These are phyloP conservation scores for Globisporangium echinulatum DNA, from an alignment of 352 stramenopile species.

Conservation along the genomic window DNA sequence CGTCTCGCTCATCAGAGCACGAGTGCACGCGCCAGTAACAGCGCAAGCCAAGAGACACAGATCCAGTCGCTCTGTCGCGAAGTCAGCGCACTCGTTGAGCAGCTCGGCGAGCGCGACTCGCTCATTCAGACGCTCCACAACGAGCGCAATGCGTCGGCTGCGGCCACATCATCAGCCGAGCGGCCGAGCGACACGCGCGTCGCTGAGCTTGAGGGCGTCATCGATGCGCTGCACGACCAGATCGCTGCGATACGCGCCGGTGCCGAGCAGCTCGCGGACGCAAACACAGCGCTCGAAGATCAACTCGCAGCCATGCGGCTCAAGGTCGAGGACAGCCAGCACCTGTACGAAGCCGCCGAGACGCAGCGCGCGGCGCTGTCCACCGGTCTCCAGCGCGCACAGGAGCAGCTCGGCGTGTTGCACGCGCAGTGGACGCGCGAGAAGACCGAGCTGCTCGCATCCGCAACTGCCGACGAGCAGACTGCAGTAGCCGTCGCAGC, in stretches of 20 bases:
- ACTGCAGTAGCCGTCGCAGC: slow-evolving; percentile 19
- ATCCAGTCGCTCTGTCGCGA: slow-evolving; percentile 54
- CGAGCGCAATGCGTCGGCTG: slow-evolving; percentile 23
- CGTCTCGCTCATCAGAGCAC: slow-evolving; percentile 34
- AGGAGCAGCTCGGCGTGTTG: slow-evolving; percentile 44
- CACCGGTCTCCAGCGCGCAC: slow-evolving; percentile 34
- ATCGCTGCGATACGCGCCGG: slow-evolving; percentile 1
- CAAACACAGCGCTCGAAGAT: slow-evolving; percentile 14
- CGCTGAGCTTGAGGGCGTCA: slow-evolving; percentile 10
- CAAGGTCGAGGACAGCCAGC: slow-evolving; percentile 38
- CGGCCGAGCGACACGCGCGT: slow-evolving; percentile 10
- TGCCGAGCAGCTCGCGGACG: slow-evolving; percentile 2
- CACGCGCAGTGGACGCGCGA: slow-evolving; percentile 59
- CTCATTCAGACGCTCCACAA: slow-evolving; percentile 51
- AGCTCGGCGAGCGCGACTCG: slow-evolving; percentile 48
- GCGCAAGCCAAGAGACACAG: slow-evolving; percentile 39
- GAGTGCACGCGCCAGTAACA: slow-evolving; percentile 13
- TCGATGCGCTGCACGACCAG: slow-evolving; percentile 8
- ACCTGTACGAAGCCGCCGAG: slow-evolving; percentile 36
- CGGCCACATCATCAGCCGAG: neutral
- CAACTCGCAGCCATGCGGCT: slow-evolving; percentile 19
- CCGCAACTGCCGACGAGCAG: slow-evolving; percentile 27
- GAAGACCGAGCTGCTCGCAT: slow-evolving; percentile 37
- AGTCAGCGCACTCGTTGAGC: slow-evolving; percentile 43
- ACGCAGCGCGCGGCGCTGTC: slow-evolving; percentile 33